phyloP scores from a whole-genome alignment of 257 asterid species.

The Gentiana dahurica region DNA sequence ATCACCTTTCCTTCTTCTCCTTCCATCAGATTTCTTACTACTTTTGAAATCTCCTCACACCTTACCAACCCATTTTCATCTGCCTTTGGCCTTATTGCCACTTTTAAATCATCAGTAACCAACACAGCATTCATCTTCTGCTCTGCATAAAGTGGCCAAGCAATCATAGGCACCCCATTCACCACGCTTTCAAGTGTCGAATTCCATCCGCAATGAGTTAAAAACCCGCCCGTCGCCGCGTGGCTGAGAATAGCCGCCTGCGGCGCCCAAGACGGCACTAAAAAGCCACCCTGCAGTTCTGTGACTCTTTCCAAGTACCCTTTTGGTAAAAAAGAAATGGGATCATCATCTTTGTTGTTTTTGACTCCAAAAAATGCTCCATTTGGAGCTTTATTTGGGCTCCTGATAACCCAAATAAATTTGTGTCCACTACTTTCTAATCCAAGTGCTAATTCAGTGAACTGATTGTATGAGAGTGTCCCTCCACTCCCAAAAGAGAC shows the following conservation, averaged over 20 bases:
- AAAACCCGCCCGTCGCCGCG: slow-evolving; percentile 13
- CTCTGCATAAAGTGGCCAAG: slow-evolving; percentile 25
- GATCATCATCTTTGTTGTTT: slow-evolving; percentile 5
- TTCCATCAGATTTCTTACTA: slow-evolving; percentile 19
- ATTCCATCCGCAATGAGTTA: slow-evolving; percentile 27
- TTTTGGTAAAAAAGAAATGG: slow-evolving; percentile 13
- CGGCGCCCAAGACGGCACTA: slow-evolving; percentile 22
- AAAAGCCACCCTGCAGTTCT: slow-evolving; percentile 6
- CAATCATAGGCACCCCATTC: slow-evolving; percentile 15
- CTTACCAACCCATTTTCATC: slow-evolving; percentile 7
- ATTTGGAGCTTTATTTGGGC: slow-evolving; percentile 12
- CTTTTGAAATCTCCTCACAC: slow-evolving; percentile 7
- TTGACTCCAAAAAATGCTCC: too few species aligned
- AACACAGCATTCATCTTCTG: slow-evolving; percentile 15
- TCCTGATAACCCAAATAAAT: slow-evolving; percentile 46
- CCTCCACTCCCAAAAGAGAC: slow-evolving; percentile 26
- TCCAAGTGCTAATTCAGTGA: slow-evolving; percentile 42
- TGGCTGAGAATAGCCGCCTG: slow-evolving; percentile 19
- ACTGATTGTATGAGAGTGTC: slow-evolving; percentile 12
- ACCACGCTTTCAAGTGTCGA: slow-evolving; percentile 11
- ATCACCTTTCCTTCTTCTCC: slow-evolving; percentile 14
- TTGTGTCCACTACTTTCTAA: slow-evolving; percentile 47
- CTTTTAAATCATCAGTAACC: slow-evolving; percentile 8
- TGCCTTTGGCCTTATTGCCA: slow-evolving; percentile 7
- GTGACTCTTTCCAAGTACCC: slow-evolving; percentile 16